These are phyloP conservation scores for Termitomyces sp. DNA, from an alignment of 768 basidiomycete genomes.

Conservation along the genomic window DNA sequence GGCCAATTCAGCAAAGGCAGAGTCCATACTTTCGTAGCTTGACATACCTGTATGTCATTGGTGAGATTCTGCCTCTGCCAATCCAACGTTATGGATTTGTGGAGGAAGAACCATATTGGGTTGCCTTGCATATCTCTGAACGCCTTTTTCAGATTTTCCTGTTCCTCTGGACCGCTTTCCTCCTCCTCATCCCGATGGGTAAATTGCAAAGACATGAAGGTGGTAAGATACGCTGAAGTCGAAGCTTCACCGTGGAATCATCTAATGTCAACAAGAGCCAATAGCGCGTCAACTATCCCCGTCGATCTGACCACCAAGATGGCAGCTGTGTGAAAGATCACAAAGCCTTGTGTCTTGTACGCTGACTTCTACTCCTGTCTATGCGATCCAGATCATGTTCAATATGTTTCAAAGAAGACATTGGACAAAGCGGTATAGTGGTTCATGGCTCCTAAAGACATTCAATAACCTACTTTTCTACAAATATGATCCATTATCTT, in stretches of 20 bases:
- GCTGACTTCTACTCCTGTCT: too few relatives aligned
- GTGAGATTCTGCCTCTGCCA: slow-evolving; percentile 16
- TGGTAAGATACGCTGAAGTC: too few relatives aligned
- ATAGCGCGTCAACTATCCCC: neutral
- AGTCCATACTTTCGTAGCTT: neutral
- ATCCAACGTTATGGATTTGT: slow-evolving; percentile 22
- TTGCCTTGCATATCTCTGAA: slow-evolving; percentile 20
- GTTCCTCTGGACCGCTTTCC: slow-evolving; percentile 5
- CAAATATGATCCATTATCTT: neutral
- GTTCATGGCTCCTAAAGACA: neutral
- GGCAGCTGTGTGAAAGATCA: too few relatives aligned
- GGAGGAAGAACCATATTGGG: slow-evolving; percentile 27
- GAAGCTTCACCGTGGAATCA: too few relatives aligned
- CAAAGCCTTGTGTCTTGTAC: too few relatives aligned
- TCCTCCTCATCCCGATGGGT: slow-evolving; percentile 1
- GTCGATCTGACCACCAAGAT: too few relatives aligned
- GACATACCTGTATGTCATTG: slow-evolving; percentile 27
- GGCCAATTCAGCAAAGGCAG: neutral
- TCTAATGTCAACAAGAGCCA: neutral
- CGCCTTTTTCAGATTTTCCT: neutral
- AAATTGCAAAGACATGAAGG: neutral
- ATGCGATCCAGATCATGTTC: too few relatives aligned
- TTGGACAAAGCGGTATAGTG: neutral
- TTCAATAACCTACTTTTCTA: neutral
- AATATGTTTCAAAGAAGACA: neutral